A percentile compares a stretch with the other conserved stretches of the same genome.
Conservation (phyloP, 2,329 filamentous ascomycete genomes). For the Colletotrichum musae region DNA sequence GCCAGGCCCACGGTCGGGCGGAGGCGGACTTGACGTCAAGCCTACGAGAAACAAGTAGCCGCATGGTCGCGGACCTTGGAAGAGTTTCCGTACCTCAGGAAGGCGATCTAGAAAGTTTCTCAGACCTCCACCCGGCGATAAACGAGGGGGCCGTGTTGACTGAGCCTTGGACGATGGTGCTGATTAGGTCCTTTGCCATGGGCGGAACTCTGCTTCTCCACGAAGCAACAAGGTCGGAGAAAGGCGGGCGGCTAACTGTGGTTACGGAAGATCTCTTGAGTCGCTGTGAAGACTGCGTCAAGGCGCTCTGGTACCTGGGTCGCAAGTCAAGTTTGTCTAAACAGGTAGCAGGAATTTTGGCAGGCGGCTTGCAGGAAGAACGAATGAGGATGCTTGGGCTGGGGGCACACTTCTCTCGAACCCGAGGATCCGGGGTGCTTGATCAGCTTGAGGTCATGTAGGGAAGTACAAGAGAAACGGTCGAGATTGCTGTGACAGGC, state of each 20-base stretch:
- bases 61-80: constrained; percentile 64
- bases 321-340: constrained; percentile 54
- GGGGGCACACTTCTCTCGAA: neutral
- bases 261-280: constrained; percentile 11
- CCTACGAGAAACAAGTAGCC: constrained; percentile 60
- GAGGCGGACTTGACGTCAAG: constrained; percentile 52
- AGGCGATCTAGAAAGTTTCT: constrained; percentile 38
- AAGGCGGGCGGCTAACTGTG: too few species aligned
- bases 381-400: constrained; percentile 76
- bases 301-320: constrained; percentile 68
- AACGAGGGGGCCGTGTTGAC: constrained; percentile 70
- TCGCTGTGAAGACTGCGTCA: constrained; percentile 64
- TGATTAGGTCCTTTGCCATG: constrained; percentile 67
- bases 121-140: constrained; percentile 67
- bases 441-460: neutral
- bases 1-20: constrained; percentile 41
- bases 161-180: constrained; percentile 71
- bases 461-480: too few species aligned
- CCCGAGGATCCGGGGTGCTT: neutral
- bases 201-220: constrained; percentile 58
- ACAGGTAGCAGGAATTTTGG: constrained; percentile 65
- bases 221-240: constrained; percentile 35
- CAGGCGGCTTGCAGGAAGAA: constrained; percentile 81
- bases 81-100: constrained; percentile 56
- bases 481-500: too few species aligned